phyloP scores from a whole-genome alignment of 768 basidiomycete genomes.

The Dacryopinax primogenitus region DNA sequence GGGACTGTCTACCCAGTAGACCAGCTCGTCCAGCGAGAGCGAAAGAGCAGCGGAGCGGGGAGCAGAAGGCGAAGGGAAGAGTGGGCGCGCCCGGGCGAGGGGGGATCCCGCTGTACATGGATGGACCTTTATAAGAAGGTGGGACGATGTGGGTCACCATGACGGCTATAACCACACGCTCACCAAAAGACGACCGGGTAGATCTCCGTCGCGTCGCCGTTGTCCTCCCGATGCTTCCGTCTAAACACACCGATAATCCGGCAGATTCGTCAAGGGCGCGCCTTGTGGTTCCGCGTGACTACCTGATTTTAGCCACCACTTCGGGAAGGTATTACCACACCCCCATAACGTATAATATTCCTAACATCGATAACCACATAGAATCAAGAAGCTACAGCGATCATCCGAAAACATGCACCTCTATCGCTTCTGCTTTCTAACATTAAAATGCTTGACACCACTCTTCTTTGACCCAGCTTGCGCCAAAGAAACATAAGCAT shows the following conservation, averaged over 20 bases:
- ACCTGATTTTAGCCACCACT: neutral
- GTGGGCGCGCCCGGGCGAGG: neutral
- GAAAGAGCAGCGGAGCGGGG: neutral
- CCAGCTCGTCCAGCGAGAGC: conserved; percentile 3
- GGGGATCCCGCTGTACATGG: neutral
- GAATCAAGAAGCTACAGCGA: too few species aligned
- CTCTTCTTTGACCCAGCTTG: conserved; percentile 61
- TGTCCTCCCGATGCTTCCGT: neutral
- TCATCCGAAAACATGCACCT: too few species aligned
- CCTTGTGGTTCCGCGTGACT: neutral
- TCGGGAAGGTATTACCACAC: too few species aligned
- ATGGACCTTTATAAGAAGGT: neutral
- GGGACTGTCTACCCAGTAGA: neutral
- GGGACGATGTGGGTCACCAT: neutral
- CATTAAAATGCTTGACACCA: conserved; percentile 27
- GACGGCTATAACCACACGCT: neutral
- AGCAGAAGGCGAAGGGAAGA: neutral
- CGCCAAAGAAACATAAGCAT: conserved; percentile 74
- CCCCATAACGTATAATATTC: too few species aligned
- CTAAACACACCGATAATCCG: neutral
- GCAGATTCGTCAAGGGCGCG: neutral
- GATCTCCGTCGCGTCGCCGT: neutral
- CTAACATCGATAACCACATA: too few species aligned
- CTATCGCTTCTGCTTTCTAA: conserved; percentile 12
- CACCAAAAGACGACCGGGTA: neutral